Evolutionary conservation across 1,139 yeast species (phyloP), one percentile per base, ranked within the genome.

Genomic region (Zygosaccharomyces pseudobailii): DNA sequence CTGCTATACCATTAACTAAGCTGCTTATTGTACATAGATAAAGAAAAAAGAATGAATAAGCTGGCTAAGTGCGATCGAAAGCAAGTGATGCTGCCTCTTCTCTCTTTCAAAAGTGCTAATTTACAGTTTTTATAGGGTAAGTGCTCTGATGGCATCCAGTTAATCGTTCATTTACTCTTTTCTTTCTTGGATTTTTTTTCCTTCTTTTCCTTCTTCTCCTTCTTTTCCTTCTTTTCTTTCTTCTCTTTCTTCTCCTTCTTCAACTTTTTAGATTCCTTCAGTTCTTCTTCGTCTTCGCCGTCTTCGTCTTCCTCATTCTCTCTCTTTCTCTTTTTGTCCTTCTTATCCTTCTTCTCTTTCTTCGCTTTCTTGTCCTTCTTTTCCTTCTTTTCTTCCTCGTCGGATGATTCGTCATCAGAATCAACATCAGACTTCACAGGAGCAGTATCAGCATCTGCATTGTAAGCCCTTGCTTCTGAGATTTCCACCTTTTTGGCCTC

Each of bases 401-500:
- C 39, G n/a, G 39, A 36, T 3, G 30, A 31, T 41, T 74, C 76
- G 52, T 76, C 80, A 49, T 75, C 79, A 46, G 71, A 73, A 45
- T 72, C 80, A 32, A 72, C 73, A 54, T 75, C 83, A 55, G 73
- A 74, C 50, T 69, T 72, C 42, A 73, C 72, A 50, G 71, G 73
- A 38, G 66, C 73, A 49, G 90, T 82, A 68, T 89, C 97, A 41
- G 96, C 96, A 64, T 89, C 97, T 43, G 88, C 95, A 65, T 90
- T 92, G 74, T 92, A 92, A 50, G 94, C 87, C 70, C 85, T 79
- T 43, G 90, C 82, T 67, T 87, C 92, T 48, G 87, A 71, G 60
- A 90, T 78, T 54, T 86, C 95, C 56, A 88, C 82, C 79, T 88
- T 89, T 67, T 84, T 82, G 66, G 81, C 82, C 60, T 84, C 88